Evolutionary conservation across 2,329 filamentous ascomycete species (phyloP), one percentile per base, ranked within the genome.

Genomic region (Ceratocystis cubensis): DNA sequence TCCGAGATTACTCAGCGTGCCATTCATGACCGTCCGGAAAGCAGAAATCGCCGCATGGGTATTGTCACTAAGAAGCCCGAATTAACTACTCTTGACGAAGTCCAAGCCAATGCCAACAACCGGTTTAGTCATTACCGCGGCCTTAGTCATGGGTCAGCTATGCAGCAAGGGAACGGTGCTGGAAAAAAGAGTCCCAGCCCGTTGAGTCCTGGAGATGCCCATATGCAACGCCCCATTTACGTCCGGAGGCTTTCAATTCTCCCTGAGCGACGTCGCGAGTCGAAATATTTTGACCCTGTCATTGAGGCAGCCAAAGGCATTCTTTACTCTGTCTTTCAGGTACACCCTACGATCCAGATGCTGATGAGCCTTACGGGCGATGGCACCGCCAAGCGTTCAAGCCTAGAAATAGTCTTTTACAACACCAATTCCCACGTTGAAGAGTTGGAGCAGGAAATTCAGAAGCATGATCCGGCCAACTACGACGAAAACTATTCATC

Each of bases 291-390:
- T 68, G 84, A 87, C 70, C 83, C 84, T 1, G 78, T 87, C 2
- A 76, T 87, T 37, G 85, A 88, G 71, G 81, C 82, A 15, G 84
- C 85, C 37, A 87, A 87, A 72, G 84, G 84, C 33, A 83, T 87
- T 28, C 77, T 87, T 1, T 87, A 86, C 72, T 84, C 85, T 2
- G 80, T 87, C 37, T 87, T 87, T 69, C 84, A 87, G 72, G 84
- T 87, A 30, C 85, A 88, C 69, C 84, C 84, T 4, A 84, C 84
- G 75, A 85, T 88, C 68, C 84, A 87, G 73, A 84, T 83, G 74
- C 76, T 88, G 65, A 83, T 86, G 74, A 79, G 82, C 56, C 76
- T 87, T 62, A 81, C 83, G 61, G 83, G 80, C 70, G 84, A 87
- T 68, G 82, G 81, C 41, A 82, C 82, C 8, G 76, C 80, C 25